A percentile compares a stretch with the other conserved stretches of the same genome.
phyloP scores from a whole-genome alignment of 805 yeast genomes.

The Aciculoconidium aculeatum region DNA sequence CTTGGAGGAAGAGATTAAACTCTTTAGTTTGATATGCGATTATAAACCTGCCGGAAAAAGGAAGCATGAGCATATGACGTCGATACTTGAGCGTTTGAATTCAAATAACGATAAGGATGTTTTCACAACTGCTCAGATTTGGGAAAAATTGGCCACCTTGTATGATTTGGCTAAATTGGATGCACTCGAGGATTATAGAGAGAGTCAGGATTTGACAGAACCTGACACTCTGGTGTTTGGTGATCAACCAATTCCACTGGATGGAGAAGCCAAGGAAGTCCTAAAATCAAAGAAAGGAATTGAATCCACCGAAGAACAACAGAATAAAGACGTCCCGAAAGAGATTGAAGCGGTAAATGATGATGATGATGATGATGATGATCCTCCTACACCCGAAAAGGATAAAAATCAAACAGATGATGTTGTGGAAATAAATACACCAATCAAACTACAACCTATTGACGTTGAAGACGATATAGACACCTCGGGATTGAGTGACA shows the following conservation, averaged over 20 bases:
- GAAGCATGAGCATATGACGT: conserved; percentile 38
- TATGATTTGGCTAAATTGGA: conserved; percentile 59
- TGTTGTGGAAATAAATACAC: too few relatives aligned
- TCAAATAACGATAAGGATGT: conserved; percentile 16
- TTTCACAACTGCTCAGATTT: conserved; percentile 46
- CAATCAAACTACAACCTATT: too few relatives aligned
- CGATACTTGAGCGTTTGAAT: conserved; percentile 36
- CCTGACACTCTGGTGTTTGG: neutral
- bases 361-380: too few relatives aligned
- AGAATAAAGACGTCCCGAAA: too few relatives aligned
- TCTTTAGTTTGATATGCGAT: conserved; percentile 57
- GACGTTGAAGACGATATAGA: conserved; percentile 1
- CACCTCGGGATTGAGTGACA: conserved; percentile 4
- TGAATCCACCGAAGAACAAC: conserved; percentile 3
- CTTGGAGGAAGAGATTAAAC: conserved; percentile 53
- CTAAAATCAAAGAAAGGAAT: neutral
- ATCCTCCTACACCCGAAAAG: too few relatives aligned
- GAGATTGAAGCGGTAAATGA: too few relatives aligned
- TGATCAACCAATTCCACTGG: neutral
- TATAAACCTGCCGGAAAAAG: conserved; percentile 62
- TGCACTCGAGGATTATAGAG: conserved; percentile 37
- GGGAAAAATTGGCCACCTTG: conserved; percentile 47
- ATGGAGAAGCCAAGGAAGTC: conserved; percentile 3
- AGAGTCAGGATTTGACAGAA: too few relatives aligned
- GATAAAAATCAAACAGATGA: too few relatives aligned